Base-by-base conservation (phyloP, 257 asterid species). In the Paraleonurus japonicus region DNA sequence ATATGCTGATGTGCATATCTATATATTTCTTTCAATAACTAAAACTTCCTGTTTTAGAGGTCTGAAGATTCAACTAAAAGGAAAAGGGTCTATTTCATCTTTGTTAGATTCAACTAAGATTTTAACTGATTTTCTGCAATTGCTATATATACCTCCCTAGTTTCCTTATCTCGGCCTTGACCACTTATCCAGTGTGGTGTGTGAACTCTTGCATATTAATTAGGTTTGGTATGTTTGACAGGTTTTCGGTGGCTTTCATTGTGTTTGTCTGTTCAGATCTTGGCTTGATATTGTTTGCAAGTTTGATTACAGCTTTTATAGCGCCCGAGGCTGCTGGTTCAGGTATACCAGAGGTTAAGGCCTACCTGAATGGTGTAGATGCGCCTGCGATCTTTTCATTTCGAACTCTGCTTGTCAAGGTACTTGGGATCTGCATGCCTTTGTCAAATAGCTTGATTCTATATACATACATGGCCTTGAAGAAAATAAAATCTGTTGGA, bases 241-340 rank as follows among this genome's bases (percentile, higher is more conserved):
- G 98, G 96, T 86, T 80, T 54, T 8, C 4, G 41, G 65, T 60
- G 28, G 98, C 98, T 61, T 92, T 92, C 78, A 50, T 76, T 54
- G 88, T 92, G 64, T 92, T 92, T 81, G 74, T 88, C 16, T 72
- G 82, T 70, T 83, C 89, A 68, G 88, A 92, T 79, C 84, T 92
- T 69, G 84, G 80, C 53, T 71, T 92, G 84, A 80, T 90, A 47
- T 67, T 89, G 77, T 76, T 84, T 67, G 90, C 98, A 0, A 55
- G 87, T 76, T 69, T 83, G 72, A 86, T 90, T 64, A 89, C 98
- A 72, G 94, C 95, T 80, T 72, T 88, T 48, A 78, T 92, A 81
- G 98, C 98, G 16, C 98, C 96, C 3, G 96, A 92, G 81, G 90
- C 96, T 69, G 98, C 98, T 74, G 98, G 98, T 69, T 92, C 98